Conservation (phyloP, 2,329 filamentous ascomycete genomes). For the Aspergillus niger region DNA sequence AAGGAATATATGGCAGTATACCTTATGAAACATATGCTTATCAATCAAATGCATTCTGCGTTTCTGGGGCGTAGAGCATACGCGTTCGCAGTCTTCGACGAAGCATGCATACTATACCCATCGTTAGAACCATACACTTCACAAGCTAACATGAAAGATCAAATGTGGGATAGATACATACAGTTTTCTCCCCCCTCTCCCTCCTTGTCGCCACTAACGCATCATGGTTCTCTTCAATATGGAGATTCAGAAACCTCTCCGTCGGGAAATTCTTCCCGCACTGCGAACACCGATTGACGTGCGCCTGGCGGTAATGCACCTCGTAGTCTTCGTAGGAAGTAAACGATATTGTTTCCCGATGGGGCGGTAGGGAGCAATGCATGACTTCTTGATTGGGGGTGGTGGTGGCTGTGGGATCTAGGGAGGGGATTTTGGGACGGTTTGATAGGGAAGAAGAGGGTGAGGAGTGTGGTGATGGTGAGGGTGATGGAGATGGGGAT, state of each 20-base stretch:
- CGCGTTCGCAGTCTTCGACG: conserved; percentile 80
- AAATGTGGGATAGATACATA: conserved; percentile 48
- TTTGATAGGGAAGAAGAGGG: conserved; percentile 19
- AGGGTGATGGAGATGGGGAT: conserved; percentile 42
- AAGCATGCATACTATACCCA: conserved; percentile 75
- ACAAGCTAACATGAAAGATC: too few relatives aligned
- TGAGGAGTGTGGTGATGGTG: conserved; percentile 31
- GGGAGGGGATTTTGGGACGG: conserved; percentile 59
- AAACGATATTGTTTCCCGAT: conserved; percentile 71
- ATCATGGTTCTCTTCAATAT: conserved; percentile 92
- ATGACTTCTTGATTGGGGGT: conserved; percentile 55
- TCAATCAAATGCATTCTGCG: conserved; percentile 86
- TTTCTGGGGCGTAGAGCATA: conserved; percentile 81
- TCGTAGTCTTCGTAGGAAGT: conserved; percentile 78
- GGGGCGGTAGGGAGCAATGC: conserved; percentile 79
- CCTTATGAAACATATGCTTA: conserved; percentile 85
- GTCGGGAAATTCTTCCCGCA: conserved; percentile 89
- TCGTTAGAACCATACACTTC: too few relatives aligned
- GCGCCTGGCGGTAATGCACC: conserved; percentile 76
- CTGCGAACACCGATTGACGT: conserved; percentile 81
- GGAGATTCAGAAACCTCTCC: conserved; percentile 73
- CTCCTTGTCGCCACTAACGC: conserved; percentile 70
- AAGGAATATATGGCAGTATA: conserved; percentile 21
- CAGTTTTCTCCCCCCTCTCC: conserved; percentile 83
- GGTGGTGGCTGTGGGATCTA: conserved; percentile 49